A percentile compares a stretch with the other conserved stretches of the same genome.
Evolutionary conservation across 768 basidiomycete species (phyloP).

Genomic region (Crepidotus variabilis): DNA sequence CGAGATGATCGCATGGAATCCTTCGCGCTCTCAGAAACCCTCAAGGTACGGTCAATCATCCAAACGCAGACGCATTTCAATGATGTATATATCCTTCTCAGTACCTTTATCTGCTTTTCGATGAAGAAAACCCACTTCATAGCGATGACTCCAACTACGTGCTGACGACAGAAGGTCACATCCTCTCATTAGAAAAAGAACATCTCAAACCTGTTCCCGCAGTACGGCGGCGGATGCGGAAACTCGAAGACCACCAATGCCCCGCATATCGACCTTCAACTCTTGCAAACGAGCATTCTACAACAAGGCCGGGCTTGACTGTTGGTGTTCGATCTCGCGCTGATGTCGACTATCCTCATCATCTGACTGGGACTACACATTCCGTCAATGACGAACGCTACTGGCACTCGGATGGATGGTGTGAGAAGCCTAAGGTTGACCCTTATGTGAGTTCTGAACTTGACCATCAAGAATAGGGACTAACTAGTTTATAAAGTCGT

Average conservation of each 20-base stretch:
- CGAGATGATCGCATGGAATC: constrained; percentile 96
- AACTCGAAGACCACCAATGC: constrained; percentile 68
- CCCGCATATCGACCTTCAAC: constrained; percentile 57
- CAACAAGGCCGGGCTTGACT: constrained; percentile 43
- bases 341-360: constrained; percentile 80
- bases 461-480: background rate
- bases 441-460: constrained; percentile 53
- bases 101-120: constrained; percentile 93
- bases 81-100: constrained; percentile 22
- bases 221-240: constrained; percentile 56
- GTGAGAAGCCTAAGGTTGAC: constrained; percentile 63
- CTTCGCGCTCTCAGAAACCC: constrained; percentile 89
- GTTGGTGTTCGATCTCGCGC: constrained; percentile 68
- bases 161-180: constrained; percentile 94
- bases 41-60: constrained; percentile 53
- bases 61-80: background rate
- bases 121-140: constrained; percentile 75
- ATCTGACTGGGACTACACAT: constrained; percentile 54
- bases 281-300: constrained; percentile 26
- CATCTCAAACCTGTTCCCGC: constrained; percentile 56
- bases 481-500: constrained; percentile 45
- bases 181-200: constrained; percentile 59
- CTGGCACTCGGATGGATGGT: constrained; percentile 76
- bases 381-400: constrained; percentile 45
- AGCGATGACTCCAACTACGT: constrained; percentile 81